phyloP scores from a whole-genome alignment of 768 basidiomycete species.

The Auricularia auricula-judae region DNA sequence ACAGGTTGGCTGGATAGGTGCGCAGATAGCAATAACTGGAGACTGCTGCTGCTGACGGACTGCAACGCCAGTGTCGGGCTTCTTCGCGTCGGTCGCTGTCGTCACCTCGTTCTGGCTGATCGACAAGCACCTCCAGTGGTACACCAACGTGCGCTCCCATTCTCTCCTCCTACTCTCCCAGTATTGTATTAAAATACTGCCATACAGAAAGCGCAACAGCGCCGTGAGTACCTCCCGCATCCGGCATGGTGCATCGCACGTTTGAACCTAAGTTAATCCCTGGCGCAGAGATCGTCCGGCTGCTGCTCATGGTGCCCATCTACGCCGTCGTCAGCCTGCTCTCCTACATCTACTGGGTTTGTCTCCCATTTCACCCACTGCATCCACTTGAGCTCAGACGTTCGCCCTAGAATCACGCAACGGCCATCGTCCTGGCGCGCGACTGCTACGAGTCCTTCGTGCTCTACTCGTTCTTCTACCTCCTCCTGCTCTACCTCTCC shows the following conservation, averaged over 20 bases:
- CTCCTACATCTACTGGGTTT: slow-evolving; percentile 63
- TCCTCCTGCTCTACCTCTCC: slow-evolving; percentile 60
- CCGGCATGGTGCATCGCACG: neutral
- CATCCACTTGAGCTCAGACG: neutral
- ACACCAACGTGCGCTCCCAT: slow-evolving; percentile 40
- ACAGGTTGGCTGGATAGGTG: slow-evolving; percentile 44
- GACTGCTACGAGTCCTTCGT: slow-evolving; percentile 72
- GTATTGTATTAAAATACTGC: no score
- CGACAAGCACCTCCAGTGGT: slow-evolving; percentile 58
- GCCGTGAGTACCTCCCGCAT: slow-evolving; percentile 31
- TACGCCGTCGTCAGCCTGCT: slow-evolving; percentile 59
- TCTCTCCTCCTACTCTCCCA: neutral
- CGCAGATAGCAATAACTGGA: neutral
- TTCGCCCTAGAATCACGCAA: slow-evolving; percentile 44
- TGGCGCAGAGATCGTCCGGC: slow-evolving; percentile 50
- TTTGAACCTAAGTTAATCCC: neutral
- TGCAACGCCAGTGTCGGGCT: slow-evolving; percentile 28
- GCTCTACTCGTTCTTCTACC: slow-evolving; percentile 67
- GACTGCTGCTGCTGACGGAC: no score
- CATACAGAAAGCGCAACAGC: slow-evolving; percentile 52
- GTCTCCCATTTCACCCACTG: neutral
- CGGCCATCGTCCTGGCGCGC: slow-evolving; percentile 55
- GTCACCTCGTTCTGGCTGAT: slow-evolving; percentile 65
- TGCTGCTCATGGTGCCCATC: slow-evolving; percentile 70
- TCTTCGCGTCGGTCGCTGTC: slow-evolving; percentile 46